Evolutionary conservation across 2,329 filamentous ascomycete genomes (phyloP), one percentile per base, ranked within the genome.

Genomic region (Claviceps spartinae): DNA sequence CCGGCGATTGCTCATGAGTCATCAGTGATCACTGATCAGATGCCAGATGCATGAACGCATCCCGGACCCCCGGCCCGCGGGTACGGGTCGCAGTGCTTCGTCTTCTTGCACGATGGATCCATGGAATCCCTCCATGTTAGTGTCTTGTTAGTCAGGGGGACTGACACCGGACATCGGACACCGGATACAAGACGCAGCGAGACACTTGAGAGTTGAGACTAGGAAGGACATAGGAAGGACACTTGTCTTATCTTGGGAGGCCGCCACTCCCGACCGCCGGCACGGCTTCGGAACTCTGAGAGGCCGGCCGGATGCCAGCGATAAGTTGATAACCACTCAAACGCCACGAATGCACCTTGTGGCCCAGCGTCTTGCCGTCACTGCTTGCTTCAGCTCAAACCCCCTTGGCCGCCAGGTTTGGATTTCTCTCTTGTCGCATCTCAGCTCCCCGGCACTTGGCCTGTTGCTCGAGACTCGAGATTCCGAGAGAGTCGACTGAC

Each of bases 331-430:
- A 57, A 58, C 63, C 63, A 65, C 59, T 65, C 60, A 55, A 58
- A 64, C 60, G 58, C 61, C 61, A 54, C 58, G 57, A 56, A 60
- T 48, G 40, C 51, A 55, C 62, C 61, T 57, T 65, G 61, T 65
- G 63, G 59, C 47, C 56, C 54, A 49, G 55, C 47, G 54, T 51
- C 51, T 55, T 50, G 52, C 58, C 60, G 50, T 56, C 55, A 56
- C 51, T 56, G 55, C 41, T 49, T 48, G 48, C 34, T 37, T 47
- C 36, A 26, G 6, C 37, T 45, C 42, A 20, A 13, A 50, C 34
- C 49, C 30, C 30, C 30, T 34, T 34, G 30, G 30, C 30, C 30
- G 30, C 30, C 30, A 34, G 11, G 9, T 34, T 34, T 34, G 45
- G 30, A 13, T 24, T 13, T 4, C 18, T 24, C 8, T 13, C 14